Base-by-base conservation (phyloP, 257 asterid species). In the Nyctanthes arbortristis region DNA sequence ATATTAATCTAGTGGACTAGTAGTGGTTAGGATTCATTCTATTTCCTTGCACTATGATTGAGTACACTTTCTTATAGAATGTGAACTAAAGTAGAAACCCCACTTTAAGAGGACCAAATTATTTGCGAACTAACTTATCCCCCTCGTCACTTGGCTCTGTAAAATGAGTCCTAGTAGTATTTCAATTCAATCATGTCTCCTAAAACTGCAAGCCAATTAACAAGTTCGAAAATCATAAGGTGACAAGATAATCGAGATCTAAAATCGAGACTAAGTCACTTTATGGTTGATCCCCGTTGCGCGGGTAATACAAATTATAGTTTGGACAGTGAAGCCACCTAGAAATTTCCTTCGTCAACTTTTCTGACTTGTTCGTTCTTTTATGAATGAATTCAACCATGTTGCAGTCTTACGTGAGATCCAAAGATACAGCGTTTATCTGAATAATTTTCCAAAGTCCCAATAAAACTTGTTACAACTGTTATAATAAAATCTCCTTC, bases 321-420 rank as follows among this genome's bases (percentile, higher is more conserved):
- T 20, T 6, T 58, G 61, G 31, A 29, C 20, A 32, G 36, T 35
- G 76, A 43, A 1, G 74, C 54, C 59, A 35, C 77, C 73, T 66
- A 35, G 77, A 78, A 82, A 60, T 70, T 80, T 80, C 86, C 43
- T 31, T 6, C 32, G 77, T 77, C 87, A 70, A 79, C 75, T 33
- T 61, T 70, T 58, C 32, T 67, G 56, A 32, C 20, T 60, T 24
- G 24, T 43, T 66, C 69, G 2, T 12, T 35, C 10, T 35, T 35
- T 36, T 72, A 2, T 55, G 55, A 67, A 1, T 8, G 14, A 63
- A 65, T 69, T 77, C 75, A 68, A 67, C 56, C 47, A 4, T 69
- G 65, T 39, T 63, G 34, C 34, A 56, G 35, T 68, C 78, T 73
- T 71, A 33, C 57, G 59, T 22, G 31, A 7, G 9, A n/a, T 43